Conservation (phyloP, 371 early-diverging fungal genomes). For the Scutellospora calospora region DNA sequence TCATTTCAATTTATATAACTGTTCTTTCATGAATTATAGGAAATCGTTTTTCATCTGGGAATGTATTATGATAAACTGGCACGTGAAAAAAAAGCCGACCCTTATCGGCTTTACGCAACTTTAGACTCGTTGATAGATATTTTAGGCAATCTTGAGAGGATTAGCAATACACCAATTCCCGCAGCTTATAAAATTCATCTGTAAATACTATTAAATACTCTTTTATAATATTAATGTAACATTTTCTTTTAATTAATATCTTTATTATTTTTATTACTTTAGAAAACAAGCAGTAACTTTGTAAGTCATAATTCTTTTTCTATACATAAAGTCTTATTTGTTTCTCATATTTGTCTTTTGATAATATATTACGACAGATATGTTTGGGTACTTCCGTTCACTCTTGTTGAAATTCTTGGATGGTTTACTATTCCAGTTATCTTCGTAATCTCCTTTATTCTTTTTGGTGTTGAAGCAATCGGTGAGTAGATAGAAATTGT, state of each 20-base stretch:
- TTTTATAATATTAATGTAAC: slow-evolving; percentile 49
- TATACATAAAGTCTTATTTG: too few relatives aligned
- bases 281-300: slow-evolving; percentile 74
- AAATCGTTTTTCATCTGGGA: slow-evolving; percentile 53
- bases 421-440: slow-evolving; percentile 71
- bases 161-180: slow-evolving; percentile 76
- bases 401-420: slow-evolving; percentile 58
- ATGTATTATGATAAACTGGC: slow-evolving; percentile 51
- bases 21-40: background rate
- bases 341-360: too few relatives aligned
- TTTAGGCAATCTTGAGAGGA: slow-evolving; percentile 67
- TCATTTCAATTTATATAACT: background rate
- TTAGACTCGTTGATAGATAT: slow-evolving; percentile 61
- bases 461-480: slow-evolving; percentile 81
- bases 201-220: slow-evolving; percentile 52
- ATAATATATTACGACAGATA: slow-evolving; percentile 52
- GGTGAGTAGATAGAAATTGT: slow-evolving; percentile 44
- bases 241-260: slow-evolving; percentile 38
- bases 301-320: too few relatives aligned
- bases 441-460: slow-evolving; percentile 69
- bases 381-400: slow-evolving; percentile 67
- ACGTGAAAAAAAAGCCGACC: slow-evolving; percentile 49
- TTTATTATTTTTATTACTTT: slow-evolving; percentile 38
- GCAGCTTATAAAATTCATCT: slow-evolving; percentile 74
- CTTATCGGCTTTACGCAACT: slow-evolving; percentile 48